Base-by-base conservation (phyloP, 2,329 filamentous ascomycete species). In the Curvularia eragrostidis region DNA sequence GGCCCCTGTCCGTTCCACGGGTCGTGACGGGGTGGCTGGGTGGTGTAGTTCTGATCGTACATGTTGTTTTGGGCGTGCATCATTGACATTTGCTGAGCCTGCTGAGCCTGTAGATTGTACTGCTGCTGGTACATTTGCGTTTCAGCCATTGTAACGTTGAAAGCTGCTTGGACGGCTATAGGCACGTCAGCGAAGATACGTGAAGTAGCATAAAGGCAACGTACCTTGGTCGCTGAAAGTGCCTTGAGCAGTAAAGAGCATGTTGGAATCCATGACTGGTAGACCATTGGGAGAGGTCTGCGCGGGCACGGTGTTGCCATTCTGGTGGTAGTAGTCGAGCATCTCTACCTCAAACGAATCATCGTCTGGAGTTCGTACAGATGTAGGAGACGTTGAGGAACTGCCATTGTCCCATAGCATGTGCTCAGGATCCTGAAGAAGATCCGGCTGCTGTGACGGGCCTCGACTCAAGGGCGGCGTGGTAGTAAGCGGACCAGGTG, bases 371-470 rank as follows among this genome's bases (percentile, higher is more conserved):
- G 74, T 77, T 59, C 58, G 70, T 19, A 74, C 68, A 57, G 73
- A 75, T 12, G 69, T 75, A 7, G 73, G 73, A 39, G 74, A 77
- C 48, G 70, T 65, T n/a, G 74, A 77, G 7, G 64, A 59, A 50
- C 72, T 75, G 48, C 62, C 68, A 66, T 73, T 66, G 52, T 74
- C 70, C 63, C 66, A 75, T 50, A 67, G 53, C 61, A 73, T 68
- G 43, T 70, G 65, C 34, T 75, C 73, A 19, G 69, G 70, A n/a
- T 72, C 69, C n/a, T 62, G 67, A 18, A 58, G 53, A 12, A 62
- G 62, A 28, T 71, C 67, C 51, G 71, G 71, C 24, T 64, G 69
- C 58, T 72, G 72, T 12, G 74, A 75, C 23, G 64, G 59, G 50
- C 72, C 60, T 51, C 71, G 73, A 60, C 70, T 75, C 49, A 67